Base-by-base conservation (phyloP, 2,329 filamentous ascomycete genomes). In the Ambrosiella cleistominuta region DNA sequence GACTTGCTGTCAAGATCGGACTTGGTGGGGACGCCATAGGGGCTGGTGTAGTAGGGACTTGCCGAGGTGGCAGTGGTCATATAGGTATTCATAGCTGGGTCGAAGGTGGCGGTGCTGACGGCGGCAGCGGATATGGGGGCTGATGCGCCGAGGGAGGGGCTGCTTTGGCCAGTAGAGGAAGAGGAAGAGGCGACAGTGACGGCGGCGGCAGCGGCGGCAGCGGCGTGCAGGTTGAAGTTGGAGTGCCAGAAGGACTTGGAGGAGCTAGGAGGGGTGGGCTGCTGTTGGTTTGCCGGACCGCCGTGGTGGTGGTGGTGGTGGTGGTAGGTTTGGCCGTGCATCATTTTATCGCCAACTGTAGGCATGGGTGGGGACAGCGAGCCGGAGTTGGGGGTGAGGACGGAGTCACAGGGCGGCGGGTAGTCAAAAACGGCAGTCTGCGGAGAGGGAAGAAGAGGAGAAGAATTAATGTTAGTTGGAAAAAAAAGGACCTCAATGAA, bases 261-360 rank as follows among this genome's bases (percentile, higher is more conserved):
- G 39, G 70, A 71, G 47, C 68, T 68, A n/a, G 75, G 72, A 49
- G 76, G 74, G 8, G 74, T 75, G 40, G 71, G 73, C 57, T 74
- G 72, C 13, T 59, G 57, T 3, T 58, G 56, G 11, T 37, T 27
- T 8, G 38, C 17, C 61, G 76, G 74, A 7, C 63, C 39, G 66
- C 27, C 35, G 5, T 51, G 40, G 3, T 27, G 27, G 27, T 27
- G 27, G 19, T 19, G 45, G 45, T 11, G 42, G 51, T 27, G 27
- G n/a, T 60, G 58, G 38, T 57, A 56, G n/a, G 40, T 35, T 38
- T 60, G 54, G 37, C 49, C 37, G n/a, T 60, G 59, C 47, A 60
- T 60, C 35, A 57, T 55, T 50, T 60, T 51, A 35, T 49, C 35
- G 44, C 56, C 45, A 58, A 70, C 68, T 53, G 69, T 69, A 52